Base-by-base conservation (phyloP, 83 land plant species). In the Picea abies region DNA sequence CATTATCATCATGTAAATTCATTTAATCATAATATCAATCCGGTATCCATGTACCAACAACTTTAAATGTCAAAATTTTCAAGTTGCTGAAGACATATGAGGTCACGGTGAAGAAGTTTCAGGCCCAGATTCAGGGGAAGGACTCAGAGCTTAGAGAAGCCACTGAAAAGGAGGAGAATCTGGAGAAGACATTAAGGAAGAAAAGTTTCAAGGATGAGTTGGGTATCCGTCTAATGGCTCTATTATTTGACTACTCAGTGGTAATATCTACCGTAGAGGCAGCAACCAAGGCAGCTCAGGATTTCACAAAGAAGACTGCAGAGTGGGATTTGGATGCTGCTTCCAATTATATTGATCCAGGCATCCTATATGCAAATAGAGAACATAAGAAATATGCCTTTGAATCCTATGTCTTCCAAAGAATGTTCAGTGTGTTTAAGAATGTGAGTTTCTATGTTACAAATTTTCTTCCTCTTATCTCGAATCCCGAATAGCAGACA, bases 301-400 rank as follows among this genome's bases (percentile, higher is more conserved):
- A 85, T 70, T 96, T 96, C 80, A 88, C 92, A 17, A 96, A 96
- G 95, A 93, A 94, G 85, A 90, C 83, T 4, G 92, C 93, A 49
- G 88, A 90, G 1, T 94, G 96, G 98, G 96, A 96, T 84, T 91
- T 96, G 77, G 98, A 96, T 84, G 91, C 93, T 12, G 95, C 98
- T 7, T 91, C 98, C 19, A 83, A 91, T 49, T 85, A 93, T 1
- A 90, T 96, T 32, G 93, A 90, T 79, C 89, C 91, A 0, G 80
- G 71, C 35, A 88, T 92, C 7, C 68, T 79, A 22, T 96, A 94
- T 85, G 93, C 90, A 11, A 89, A 91, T 29, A 86, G 92, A 60
- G n/a, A n/a, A n/a, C n/a, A n/a, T n/a, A n/a, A n/a, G n/a, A n/a
- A n/a, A n/a, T n/a, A n/a, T n/a, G n/a, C 49, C 49, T 44, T 44